A percentile compares a stretch with the other conserved stretches of the same genome.
These are phyloP conservation scores for Chrysoporthe puriensis DNA, from an alignment of 2,329 filamentous ascomycete genomes.

Conservation along the genomic window DNA sequence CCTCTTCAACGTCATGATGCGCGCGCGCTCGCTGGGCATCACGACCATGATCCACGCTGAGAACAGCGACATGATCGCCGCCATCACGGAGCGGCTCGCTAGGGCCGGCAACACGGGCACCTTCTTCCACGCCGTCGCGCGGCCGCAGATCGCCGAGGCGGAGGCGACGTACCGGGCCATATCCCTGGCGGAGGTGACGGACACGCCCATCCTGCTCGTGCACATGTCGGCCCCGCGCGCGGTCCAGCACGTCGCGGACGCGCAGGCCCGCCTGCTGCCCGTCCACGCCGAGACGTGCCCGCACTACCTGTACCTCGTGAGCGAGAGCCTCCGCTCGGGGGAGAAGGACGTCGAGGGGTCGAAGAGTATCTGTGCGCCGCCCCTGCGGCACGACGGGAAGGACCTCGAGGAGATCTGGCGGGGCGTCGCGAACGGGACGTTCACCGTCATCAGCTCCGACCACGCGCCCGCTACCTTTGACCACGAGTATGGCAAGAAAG, in stretches of 20 bases:
- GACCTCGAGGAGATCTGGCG: constrained; percentile 57
- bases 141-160: constrained; percentile 50
- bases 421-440: constrained; percentile 56
- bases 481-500: constrained; percentile 41
- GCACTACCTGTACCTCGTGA: constrained; percentile 60
- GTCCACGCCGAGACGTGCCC: constrained; percentile 62
- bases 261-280: constrained; percentile 54
- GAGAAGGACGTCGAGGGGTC: constrained; percentile 50
- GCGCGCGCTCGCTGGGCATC: constrained; percentile 44
- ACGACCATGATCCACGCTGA: constrained; percentile 55
- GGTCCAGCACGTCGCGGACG: constrained; percentile 51
- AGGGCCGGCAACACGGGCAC: constrained; percentile 31
- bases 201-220: constrained; percentile 56
- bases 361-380: constrained; percentile 58
- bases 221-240: constrained; percentile 54
- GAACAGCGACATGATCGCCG: constrained; percentile 51
- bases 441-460: constrained; percentile 55
- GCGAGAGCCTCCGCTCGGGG: constrained; percentile 39
- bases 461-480: constrained; percentile 54
- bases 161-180: constrained; percentile 56
- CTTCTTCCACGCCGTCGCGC: constrained; percentile 50
- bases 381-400: constrained; percentile 47
- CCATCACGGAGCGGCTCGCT: constrained; percentile 36
- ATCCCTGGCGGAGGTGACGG: constrained; percentile 50
- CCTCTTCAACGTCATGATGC: constrained; percentile 47